Percentiles rank a stretch among this genome's conserved stretches.
These are phyloP conservation scores for Pichia paraexigua DNA, from an alignment of 805 yeast genomes.

Conservation along the genomic window DNA sequence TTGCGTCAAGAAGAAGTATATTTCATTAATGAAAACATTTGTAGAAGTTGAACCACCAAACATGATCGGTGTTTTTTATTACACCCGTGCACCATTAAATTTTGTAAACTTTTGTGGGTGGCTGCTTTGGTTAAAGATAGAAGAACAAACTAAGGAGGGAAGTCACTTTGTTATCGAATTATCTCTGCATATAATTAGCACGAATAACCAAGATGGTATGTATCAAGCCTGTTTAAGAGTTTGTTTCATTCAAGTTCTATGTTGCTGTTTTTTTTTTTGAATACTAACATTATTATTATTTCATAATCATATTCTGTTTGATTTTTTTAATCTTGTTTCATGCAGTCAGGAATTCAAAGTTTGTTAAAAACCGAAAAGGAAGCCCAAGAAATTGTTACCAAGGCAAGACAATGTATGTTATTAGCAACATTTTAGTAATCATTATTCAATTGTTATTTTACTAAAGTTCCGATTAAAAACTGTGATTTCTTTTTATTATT, in stretches of 20 bases:
- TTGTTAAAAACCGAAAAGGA: slow-evolving; percentile 83
- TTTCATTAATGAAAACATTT: not conserved
- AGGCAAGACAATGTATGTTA: slow-evolving; percentile 76
- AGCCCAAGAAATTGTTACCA: slow-evolving; percentile 92
- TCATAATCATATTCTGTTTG: not conserved
- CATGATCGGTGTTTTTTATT: not conserved
- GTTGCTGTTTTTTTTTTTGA: too few relatives aligned
- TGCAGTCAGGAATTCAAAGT: slow-evolving; percentile 52
- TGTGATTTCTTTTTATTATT: not conserved
- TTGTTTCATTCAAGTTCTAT: not conserved
- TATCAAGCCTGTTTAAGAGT: not conserved
- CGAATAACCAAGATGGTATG: not conserved
- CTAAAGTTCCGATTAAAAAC: not conserved
- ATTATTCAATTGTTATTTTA: not conserved
- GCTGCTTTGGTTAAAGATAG: slow-evolving; percentile 1
- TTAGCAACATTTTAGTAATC: not conserved
- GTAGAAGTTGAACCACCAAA: not conserved
- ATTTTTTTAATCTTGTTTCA: not conserved
- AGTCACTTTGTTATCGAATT: not conserved
- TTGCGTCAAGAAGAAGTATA: too few relatives aligned
- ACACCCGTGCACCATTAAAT: slow-evolving; percentile 4
- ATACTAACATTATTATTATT: not conserved
- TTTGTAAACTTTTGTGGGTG: not conserved
- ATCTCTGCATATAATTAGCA: not conserved
- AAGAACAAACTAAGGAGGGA: not conserved